Evolutionary conservation across 2,329 filamentous ascomycete genomes (phyloP).

Genomic region (Didymella arachidicola): DNA sequence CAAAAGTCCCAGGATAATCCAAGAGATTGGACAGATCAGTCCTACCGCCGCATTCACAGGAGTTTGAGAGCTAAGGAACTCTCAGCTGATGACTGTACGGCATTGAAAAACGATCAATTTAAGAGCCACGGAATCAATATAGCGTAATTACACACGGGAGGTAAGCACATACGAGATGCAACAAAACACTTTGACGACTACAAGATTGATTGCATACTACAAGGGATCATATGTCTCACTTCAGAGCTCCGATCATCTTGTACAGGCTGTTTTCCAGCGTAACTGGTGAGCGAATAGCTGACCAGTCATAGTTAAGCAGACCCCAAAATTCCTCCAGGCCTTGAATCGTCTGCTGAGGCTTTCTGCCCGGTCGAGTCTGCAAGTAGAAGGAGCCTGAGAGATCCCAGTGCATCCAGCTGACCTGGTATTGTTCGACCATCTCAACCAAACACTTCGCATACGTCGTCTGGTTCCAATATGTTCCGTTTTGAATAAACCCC

Average conservation of each 20-base stretch:
- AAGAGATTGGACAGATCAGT: no score
- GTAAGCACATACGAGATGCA: no score
- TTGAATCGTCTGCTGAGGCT: constrained; percentile 36
- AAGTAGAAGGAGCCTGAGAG: constrained; percentile 43
- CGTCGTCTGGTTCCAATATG: constrained; percentile 46
- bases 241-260: constrained; percentile 43
- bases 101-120: no score
- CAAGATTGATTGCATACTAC: background rate
- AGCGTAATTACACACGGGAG: no score
- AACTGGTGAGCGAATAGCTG: constrained; percentile 35
- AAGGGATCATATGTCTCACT: background rate
- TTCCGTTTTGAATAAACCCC: constrained; percentile 44
- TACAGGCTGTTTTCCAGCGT: constrained; percentile 44
- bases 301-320: constrained; percentile 42
- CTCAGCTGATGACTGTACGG: no score
- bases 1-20: no score
- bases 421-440: constrained; percentile 44
- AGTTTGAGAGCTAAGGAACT: no score
- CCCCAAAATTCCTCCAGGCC: constrained; percentile 44
- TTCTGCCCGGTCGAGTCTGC: constrained; percentile 50
- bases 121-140: no score
- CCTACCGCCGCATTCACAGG: no score
- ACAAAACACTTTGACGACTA: background rate
- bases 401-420: constrained; percentile 45
- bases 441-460: constrained; percentile 44